Conservation (phyloP, 73 alveolate species). For the Symbiodinium pilosum region DNA sequence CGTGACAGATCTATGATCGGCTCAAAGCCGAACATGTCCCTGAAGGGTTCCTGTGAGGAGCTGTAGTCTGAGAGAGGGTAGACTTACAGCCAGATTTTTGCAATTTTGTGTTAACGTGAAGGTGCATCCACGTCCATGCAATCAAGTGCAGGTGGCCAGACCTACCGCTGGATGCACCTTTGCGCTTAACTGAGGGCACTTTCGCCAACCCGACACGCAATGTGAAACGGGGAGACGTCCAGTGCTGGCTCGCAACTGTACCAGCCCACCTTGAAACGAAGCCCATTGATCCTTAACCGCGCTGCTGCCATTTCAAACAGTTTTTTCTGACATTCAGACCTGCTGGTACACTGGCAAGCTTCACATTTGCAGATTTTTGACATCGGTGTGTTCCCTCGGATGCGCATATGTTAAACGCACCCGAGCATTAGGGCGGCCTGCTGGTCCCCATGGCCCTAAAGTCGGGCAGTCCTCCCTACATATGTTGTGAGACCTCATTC, state of each 20-base stretch:
- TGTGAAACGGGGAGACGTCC: background rate
- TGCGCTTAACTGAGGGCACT: no score
- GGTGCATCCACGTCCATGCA: no score
- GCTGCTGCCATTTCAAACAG: background rate
- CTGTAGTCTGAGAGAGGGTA: no score
- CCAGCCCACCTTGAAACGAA: background rate
- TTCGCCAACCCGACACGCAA: background rate
- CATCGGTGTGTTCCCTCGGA: no score
- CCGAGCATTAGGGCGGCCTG: background rate
- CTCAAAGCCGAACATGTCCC: background rate
- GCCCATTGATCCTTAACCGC: no score
- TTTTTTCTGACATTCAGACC: no score
- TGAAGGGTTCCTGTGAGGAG: background rate
- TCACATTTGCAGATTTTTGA: no score
- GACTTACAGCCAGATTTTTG: background rate
- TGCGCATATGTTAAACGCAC: background rate
- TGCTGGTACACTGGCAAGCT: no score
- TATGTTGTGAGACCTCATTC: background rate
- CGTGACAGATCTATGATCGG: background rate
- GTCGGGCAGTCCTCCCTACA: slow-evolving; percentile 3
- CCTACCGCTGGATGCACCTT: no score
- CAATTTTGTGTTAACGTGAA: background rate
- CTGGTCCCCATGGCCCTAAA: background rate
- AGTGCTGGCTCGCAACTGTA: background rate
- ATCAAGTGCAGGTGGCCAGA: no score